A percentile compares a stretch with the other conserved stretches of the same genome.
Conservation (phyloP, 2,329 filamentous ascomycete species). For the Amesomyces nigricolor region DNA sequence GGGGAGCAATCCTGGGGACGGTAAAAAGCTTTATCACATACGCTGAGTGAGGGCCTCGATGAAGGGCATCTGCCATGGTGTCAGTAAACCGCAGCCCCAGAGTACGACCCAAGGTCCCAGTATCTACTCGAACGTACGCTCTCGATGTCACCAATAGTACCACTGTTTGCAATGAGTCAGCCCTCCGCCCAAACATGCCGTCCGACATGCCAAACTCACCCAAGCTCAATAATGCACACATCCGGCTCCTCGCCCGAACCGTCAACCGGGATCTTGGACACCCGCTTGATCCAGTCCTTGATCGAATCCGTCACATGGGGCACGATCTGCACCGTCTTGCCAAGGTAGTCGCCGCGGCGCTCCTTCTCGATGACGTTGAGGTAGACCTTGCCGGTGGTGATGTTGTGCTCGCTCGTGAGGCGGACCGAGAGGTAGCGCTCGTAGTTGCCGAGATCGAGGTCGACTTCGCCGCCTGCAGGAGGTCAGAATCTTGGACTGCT, state of each 20-base stretch:
- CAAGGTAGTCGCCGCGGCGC: slow-evolving; percentile 68
- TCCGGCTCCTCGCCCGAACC: slow-evolving; percentile 78
- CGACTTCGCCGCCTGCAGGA: slow-evolving; percentile 32
- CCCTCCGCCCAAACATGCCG: background rate
- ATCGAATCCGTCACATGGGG: slow-evolving; percentile 90
- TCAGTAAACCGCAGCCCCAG: background rate
- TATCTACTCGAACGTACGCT: slow-evolving; percentile 8
- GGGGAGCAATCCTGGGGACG: background rate
- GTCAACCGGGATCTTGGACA: slow-evolving; percentile 80
- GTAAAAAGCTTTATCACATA: background rate
- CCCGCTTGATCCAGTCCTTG: slow-evolving; percentile 85
- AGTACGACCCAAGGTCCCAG: background rate
- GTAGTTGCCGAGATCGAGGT: slow-evolving; percentile 54
- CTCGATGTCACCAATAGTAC: slow-evolving; percentile 19
- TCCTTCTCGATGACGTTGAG: slow-evolving; percentile 75
- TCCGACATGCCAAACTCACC: slow-evolving; percentile 4
- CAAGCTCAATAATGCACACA: slow-evolving; percentile 74
- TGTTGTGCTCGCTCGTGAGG: slow-evolving; percentile 83
- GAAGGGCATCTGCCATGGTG: slow-evolving; percentile 15
- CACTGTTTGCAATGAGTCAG: slow-evolving; percentile 8
- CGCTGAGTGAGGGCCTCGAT: slow-evolving; percentile 18
- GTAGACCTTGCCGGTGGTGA: slow-evolving; percentile 97
- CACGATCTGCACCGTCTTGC: slow-evolving; percentile 83
- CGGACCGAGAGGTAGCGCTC: slow-evolving; percentile 43
- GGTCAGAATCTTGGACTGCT: background rate